Conservation (phyloP, 345 rosid species). For the Salix brachista region DNA sequence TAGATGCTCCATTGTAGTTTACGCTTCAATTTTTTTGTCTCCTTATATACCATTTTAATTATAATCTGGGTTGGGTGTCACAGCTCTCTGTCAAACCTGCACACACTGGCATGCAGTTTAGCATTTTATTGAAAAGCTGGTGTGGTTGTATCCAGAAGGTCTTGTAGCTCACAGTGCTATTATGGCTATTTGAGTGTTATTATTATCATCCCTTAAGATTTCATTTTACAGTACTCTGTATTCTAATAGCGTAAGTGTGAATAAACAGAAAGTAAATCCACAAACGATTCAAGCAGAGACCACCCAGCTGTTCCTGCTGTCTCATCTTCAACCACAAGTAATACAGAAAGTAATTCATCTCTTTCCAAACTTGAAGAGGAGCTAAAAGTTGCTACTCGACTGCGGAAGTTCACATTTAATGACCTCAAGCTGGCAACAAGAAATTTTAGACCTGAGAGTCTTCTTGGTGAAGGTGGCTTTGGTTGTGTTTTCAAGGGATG, state of each 20-base stretch:
- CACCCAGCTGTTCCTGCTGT: slow-evolving; percentile 56
- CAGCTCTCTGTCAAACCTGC: neutral
- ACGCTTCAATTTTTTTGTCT: neutral
- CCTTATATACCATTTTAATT: neutral
- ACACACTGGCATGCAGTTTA: neutral
- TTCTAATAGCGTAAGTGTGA: slow-evolving; percentile 18
- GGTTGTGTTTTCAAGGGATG: slow-evolving; percentile 97
- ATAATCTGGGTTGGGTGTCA: neutral
- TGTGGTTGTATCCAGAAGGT: neutral
- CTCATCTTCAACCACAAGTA: slow-evolving; percentile 79
- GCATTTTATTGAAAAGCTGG: neutral
- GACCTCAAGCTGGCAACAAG: slow-evolving; percentile 92
- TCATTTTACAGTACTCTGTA: slow-evolving; percentile 1
- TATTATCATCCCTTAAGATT: neutral
- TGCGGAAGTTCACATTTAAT: slow-evolving; percentile 79
- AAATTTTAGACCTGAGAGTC: slow-evolving; percentile 92
- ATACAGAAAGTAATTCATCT: slow-evolving; percentile 74
- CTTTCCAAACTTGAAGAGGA: slow-evolving; percentile 85
- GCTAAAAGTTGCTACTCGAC: slow-evolving; percentile 67
- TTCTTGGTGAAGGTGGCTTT: slow-evolving; percentile 99
- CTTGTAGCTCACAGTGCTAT: neutral
- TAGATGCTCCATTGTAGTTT: neutral
- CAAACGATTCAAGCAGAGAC: slow-evolving; percentile 62
- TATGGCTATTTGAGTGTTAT: neutral
- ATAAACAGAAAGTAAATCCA: slow-evolving; percentile 63